Base-by-base conservation (phyloP, 495 filamentous ascomycete species). In the Penicillium mononematosum region DNA sequence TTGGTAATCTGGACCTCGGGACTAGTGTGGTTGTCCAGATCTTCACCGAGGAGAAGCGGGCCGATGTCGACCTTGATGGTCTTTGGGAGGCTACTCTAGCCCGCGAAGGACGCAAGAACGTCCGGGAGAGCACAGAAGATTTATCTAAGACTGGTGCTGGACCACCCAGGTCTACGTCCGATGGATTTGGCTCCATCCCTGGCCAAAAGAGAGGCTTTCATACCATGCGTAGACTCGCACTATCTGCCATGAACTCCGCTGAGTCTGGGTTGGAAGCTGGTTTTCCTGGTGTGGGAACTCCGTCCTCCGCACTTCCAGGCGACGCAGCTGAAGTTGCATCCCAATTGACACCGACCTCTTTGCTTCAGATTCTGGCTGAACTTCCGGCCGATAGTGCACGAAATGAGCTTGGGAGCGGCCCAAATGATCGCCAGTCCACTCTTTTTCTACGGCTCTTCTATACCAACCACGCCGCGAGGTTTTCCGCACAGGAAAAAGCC, bases 21-120 rank as follows among this genome's bases (percentile, higher is more conserved):
- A 82, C 81, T 5, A 87, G 84, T 49, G 78, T 98, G 19, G 88
- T 98, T 27, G 83, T 97, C 31, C 94, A 98, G 73, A 84, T 98
- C 68, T 84, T 98, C 68, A 96, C 90, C 1, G 88, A 92, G 68
- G 82, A 87, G 57, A 91, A 93, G 74, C 81, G 94, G 66, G 82
- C 78, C 22, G 92, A 97, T 58, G 75, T 96, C 59, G 86, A 90
- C 64, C 74, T 98, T 36, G 94, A 98, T 65, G 75, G 74, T 10
- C 75, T 98, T 5, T 98, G 94, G 94, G 73, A 75, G 24, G 77
- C 68, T 38, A 74, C 77, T 19, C 41, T 88, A 50, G 75, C 70
- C 12, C 73, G 77, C 25, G 69, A 71, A 19, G 65, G 72, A 50
- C 67, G 67, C 38, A 70, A 73, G 50, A 73, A 66, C 50, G 55